Evolutionary conservation across 2,329 filamentous ascomycete species (phyloP), one percentile per base, ranked within the genome.

Genomic region (Talaromyces pinophilus): DNA sequence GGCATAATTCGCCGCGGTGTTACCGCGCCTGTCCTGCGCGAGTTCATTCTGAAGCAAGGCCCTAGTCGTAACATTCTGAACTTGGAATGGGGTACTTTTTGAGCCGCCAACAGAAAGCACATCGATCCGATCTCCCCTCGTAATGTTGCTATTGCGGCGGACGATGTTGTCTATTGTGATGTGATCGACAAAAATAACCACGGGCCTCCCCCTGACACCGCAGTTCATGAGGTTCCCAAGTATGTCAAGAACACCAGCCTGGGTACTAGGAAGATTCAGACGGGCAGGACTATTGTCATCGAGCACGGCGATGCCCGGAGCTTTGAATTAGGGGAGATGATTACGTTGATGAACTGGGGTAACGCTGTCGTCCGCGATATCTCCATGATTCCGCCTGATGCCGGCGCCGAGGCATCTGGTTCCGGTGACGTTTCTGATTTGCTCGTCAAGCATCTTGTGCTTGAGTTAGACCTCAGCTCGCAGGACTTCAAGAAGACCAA

Each of bases 61-160:
- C 82, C 82, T 13, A 82, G 79, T 64, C 79, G 80, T 68, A 82
- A 82, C 68, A 78, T 83, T 25, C 77, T 80, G 63, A 80, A 82
- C 69, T 79, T 83, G 67, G 81, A 83, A 68, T 83, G 81, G 81
- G 11, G 33, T 33, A 33, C 33, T 33, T 80, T 83, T 70, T 83
- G 82, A 82, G 79, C 80, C 19, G 77, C 79, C 57, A 94, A 94
- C 84, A 93, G 92, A 82, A 92, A 92, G 80, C 87, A 90, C 73
- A 92, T 94, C 68, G 91, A 93, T 76, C 90, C 90, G 33, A 33
- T 33, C 33, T 33, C 33, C 5, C 33, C 33, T 33, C 33, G 1
- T 7, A 8, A 33, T 33, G 33, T 33, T 33, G 33, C 33, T 0
- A 81, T 92, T 57, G 88, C 89, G 2, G 88, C 90, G 38, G 38